Evolutionary conservation across 805 yeast species (phyloP).

Genomic region (Lipomyces chichibuensis): DNA sequence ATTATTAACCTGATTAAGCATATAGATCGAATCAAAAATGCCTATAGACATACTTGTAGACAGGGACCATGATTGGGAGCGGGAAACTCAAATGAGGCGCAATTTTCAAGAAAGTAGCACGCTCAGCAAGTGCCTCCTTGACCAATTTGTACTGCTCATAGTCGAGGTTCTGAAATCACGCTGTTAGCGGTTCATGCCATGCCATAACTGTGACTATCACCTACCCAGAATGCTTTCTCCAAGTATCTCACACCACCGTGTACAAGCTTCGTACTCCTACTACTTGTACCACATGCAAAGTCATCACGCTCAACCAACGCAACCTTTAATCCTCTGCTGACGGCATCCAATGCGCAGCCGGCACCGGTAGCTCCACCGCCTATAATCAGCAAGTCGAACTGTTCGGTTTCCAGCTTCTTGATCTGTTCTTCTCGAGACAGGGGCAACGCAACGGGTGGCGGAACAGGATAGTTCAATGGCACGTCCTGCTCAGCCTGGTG

Average conservation of each 20-base stretch:
- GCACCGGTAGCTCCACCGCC: constrained; percentile 98
- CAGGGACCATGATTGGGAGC: constrained; percentile 94
- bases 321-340: constrained; percentile 86
- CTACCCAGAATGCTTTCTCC: constrained; percentile 82
- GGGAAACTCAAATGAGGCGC: constrained; percentile 90
- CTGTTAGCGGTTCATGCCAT: neutral
- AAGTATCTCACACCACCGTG: constrained; percentile 97
- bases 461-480: constrained; percentile 11
- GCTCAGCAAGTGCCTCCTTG: constrained; percentile 84
- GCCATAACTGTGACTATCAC: neutral
- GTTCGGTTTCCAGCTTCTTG: constrained; percentile 21
- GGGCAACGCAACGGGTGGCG: constrained; percentile 24
- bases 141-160: constrained; percentile 87
- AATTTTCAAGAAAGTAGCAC: constrained; percentile 80
- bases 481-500: constrained; percentile 3
- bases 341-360: constrained; percentile 90
- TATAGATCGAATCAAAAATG: neutral
- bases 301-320: constrained; percentile 85
- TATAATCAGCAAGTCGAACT: constrained; percentile 79
- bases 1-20: constrained; percentile 9
- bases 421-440: constrained; percentile 34
- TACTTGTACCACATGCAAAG: constrained; percentile 90
- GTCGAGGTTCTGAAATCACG: constrained; percentile 59
- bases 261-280: constrained; percentile 93
- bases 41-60: constrained; percentile 55